Percentiles rank a stretch among this genome's conserved stretches.
phyloP scores from a whole-genome alignment of 2,329 filamentous ascomycete species.

The Akanthomyces muscarius region DNA sequence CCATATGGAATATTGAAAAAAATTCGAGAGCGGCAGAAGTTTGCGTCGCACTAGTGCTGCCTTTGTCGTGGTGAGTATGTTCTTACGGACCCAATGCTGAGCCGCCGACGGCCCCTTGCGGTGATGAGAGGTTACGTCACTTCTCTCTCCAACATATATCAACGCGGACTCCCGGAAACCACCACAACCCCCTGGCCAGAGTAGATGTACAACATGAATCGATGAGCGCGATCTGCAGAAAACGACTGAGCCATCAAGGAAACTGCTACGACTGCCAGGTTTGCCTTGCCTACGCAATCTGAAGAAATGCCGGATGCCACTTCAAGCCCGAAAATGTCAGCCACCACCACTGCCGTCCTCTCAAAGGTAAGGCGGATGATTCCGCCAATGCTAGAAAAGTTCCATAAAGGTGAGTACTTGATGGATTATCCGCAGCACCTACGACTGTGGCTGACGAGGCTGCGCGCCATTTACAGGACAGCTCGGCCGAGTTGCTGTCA shows the following conservation, averaged over 20 bases:
- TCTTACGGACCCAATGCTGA: not conserved
- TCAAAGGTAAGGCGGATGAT: constrained; percentile 82
- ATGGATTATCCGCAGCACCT: not conserved
- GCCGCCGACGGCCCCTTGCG: not conserved
- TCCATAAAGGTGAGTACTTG: constrained; percentile 74
- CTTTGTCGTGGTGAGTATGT: not conserved
- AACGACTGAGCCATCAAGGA: not conserved
- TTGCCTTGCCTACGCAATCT: not conserved
- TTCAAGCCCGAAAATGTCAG: constrained; percentile 51
- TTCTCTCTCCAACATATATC: not conserved
- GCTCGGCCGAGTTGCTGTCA: constrained; percentile 84
- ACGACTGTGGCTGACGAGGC: not conserved
- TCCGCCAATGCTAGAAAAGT: constrained; percentile 89
- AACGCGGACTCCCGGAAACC: not conserved
- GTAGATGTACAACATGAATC: not conserved
- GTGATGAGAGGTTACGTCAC: constrained; percentile 2
- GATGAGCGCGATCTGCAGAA: not conserved
- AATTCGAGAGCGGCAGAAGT: not conserved
- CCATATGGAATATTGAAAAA: too few relatives aligned
- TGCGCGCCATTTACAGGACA: constrained; percentile 60
- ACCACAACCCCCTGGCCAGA: not conserved
- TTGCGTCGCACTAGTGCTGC: not conserved
- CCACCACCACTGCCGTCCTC: constrained; percentile 70
- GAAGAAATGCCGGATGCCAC: constrained; percentile 14
- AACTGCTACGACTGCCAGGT: not conserved